Evolutionary conservation across 305 asterid genomes (phyloP).

Genomic region (Solanum chacoense): DNA sequence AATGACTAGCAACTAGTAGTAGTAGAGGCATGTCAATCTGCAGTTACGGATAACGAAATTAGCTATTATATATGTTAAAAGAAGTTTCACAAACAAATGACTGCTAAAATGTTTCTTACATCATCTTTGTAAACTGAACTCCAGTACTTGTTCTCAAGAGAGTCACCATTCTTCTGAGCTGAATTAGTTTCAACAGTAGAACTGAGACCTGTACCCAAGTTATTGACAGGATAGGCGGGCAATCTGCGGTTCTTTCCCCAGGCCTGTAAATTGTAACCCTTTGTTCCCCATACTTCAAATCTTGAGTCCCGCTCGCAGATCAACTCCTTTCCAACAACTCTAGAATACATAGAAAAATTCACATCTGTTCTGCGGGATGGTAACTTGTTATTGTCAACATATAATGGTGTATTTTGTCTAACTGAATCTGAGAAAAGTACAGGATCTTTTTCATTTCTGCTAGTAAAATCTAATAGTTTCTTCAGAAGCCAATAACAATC

Average conservation of each 20-base stretch:
- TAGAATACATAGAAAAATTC: constrained; percentile 68
- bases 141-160: constrained; percentile 43
- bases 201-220: constrained; percentile 39
- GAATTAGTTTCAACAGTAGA: constrained; percentile 30
- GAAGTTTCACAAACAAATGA: background rate
- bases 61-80: background rate
- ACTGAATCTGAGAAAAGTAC: constrained; percentile 55
- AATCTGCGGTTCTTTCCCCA: constrained; percentile 54
- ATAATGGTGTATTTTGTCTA: constrained; percentile 45
- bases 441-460: constrained; percentile 46
- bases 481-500: constrained; percentile 89
- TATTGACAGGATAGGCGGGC: constrained; percentile 47
- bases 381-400: constrained; percentile 46
- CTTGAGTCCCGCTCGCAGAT: constrained; percentile 66
- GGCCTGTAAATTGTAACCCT: constrained; percentile 54
- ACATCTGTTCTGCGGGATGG: constrained; percentile 86
- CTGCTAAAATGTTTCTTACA: constrained; percentile 27
- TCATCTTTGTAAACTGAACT: constrained; percentile 62
- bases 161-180: constrained; percentile 22
- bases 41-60: background rate
- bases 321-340: constrained; percentile 56
- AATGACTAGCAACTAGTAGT: constrained; percentile 58
- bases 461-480: constrained; percentile 62
- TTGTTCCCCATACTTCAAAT: constrained; percentile 79
- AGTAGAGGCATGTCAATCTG: constrained; percentile 70